Conservation (phyloP, 306 rosid genomes). For the Mimosa bimucronata region DNA sequence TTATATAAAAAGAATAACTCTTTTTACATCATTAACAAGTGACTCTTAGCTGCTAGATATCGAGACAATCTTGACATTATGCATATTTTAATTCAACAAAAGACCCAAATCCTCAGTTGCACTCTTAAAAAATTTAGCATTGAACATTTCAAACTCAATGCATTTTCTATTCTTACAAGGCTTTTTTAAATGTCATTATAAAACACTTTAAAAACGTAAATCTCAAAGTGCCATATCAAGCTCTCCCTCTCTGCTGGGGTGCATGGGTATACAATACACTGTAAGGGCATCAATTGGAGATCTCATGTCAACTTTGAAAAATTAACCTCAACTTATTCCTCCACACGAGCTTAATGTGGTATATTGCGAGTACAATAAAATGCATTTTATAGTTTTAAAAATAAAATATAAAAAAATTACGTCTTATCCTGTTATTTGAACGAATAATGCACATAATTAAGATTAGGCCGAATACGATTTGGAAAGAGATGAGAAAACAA, state of each 20-base stretch:
- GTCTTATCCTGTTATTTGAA: neutral
- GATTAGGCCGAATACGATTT: neutral
- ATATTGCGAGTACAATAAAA: neutral
- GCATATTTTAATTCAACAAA: neutral
- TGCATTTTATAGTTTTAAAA: neutral
- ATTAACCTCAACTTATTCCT: neutral
- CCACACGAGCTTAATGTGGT: neutral
- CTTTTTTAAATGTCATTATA: neutral
- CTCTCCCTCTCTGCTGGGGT: no score
- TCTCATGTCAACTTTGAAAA: neutral
- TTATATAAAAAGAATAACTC: no score
- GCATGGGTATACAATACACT: no score
- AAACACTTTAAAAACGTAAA: neutral
- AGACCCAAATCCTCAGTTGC: neutral
- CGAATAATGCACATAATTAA: neutral
- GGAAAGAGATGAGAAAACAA: no score
- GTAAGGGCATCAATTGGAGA: no score
- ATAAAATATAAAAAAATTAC: neutral
- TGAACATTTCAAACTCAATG: no score
- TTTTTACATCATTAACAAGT: neutral
- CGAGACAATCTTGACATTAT: neutral
- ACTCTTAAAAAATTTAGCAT: neutral
- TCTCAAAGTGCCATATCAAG: no score
- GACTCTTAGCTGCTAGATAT: neutral
- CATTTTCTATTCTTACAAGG: neutral